Evolutionary conservation across 495 filamentous ascomycete species (phyloP), one percentile per base, ranked within the genome.

Genomic region (Hypomontagnella monticulosa): DNA sequence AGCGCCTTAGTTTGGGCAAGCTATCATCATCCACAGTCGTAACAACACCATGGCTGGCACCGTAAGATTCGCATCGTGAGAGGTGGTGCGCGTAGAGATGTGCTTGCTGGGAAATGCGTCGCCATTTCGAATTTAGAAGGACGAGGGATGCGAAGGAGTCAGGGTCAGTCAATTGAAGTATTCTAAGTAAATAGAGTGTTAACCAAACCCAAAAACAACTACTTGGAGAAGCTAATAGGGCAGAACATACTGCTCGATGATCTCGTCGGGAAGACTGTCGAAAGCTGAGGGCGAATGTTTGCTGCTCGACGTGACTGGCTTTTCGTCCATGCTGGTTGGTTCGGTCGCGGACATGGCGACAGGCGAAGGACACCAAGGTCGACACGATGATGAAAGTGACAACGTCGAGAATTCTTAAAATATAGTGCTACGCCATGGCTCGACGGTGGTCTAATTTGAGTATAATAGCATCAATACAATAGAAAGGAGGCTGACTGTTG

Each of bases 91-190:
- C 87, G 78, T 94, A 96, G 58, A 96, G 83, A 53, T 86, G 77
- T 3, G 87, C 75, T 44, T 87, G 87, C 70, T 92, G 86, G 9
- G 92, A 93, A 58, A 88, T 84, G 19, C 77, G 81, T 59, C 89
- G 84, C 92, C 92, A 96, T 82, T 87, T 84, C 49, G 83, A 80
- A 76, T 93, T 93, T 61, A 96, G 76, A n/a, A 93, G 75, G n/a
- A 90, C 82, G 53, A 96, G 79, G 27, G 92, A 95, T 19, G 92
- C 90, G 74, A 96, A 96, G 38, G 86, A 86, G 75, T 92, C 88
- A 50, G 92, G 85, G 66, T 92, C 91, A 38, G 85, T 86, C 38
- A 84, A 79, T 73, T 88, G 87, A 38, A 96, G 85, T 66, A 94
- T 93, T 68, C 92, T 96, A 71, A 1, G 56, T 42, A 6, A 55